These are phyloP conservation scores for Eucalyptus guilfoylei DNA, from an alignment of 345 rosid species.

Conservation along the genomic window DNA sequence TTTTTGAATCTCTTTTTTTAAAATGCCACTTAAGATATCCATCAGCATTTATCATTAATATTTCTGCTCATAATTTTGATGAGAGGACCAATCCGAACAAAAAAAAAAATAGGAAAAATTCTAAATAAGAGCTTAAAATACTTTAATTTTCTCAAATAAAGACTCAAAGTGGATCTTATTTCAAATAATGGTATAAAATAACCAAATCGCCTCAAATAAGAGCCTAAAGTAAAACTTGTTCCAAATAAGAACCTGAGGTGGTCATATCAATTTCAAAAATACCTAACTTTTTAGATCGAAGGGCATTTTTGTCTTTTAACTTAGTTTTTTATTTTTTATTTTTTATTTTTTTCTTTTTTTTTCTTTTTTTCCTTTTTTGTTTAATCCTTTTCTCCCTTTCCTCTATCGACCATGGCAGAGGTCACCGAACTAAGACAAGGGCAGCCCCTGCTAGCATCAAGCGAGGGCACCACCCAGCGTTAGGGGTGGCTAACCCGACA, in stretches of 20 bases:
- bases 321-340: too few species aligned
- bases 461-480: rapidly evolving
- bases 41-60: too few species aligned
- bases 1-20: rapidly evolving
- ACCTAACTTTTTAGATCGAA: too few species aligned
- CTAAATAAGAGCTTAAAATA: rapidly evolving
- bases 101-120: rapidly evolving
- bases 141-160: rapidly evolving
- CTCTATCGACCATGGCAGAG: rapidly evolving
- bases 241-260: rapidly evolving
- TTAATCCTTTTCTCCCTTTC: rapidly evolving
- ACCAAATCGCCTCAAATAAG: rapidly evolving
- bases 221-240: rapidly evolving
- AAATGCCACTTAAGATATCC: too few species aligned
- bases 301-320: too few species aligned
- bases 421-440: rapidly evolving
- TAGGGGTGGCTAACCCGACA: rapidly evolving
- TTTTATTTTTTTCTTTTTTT: rapidly evolving
- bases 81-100: rapidly evolving
- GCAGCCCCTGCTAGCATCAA: rapidly evolving
- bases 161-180: rapidly evolving
- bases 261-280: too few species aligned
- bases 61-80: too few species aligned
- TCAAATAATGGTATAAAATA: rapidly evolving
- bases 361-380: too few species aligned